phyloP scores from a whole-genome alignment of 331 rosid species.

The Pyracantha coccinea region DNA sequence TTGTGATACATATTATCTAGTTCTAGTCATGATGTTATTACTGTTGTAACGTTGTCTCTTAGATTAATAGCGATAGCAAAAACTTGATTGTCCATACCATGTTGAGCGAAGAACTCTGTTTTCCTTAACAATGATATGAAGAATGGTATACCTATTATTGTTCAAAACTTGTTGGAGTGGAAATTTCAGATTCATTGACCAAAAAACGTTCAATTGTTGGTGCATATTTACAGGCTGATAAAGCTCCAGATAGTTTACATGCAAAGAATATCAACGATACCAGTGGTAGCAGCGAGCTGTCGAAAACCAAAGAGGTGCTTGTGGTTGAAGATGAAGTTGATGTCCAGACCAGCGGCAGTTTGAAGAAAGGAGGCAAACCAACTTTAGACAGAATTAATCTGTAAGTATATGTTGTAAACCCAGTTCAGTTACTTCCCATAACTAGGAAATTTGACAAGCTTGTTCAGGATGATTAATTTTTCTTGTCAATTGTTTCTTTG shows the following conservation, averaged over 20 bases:
- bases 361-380: slow-evolving; percentile 44
- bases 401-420: slow-evolving; percentile 37
- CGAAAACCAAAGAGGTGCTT: slow-evolving; percentile 29
- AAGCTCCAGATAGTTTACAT: slow-evolving; percentile 13
- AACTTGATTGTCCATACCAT: neutral
- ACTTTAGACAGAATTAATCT: slow-evolving; percentile 80
- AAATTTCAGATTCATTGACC: neutral
- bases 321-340: slow-evolving; percentile 25
- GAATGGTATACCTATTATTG: neutral
- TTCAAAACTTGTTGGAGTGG: slow-evolving; percentile 4
- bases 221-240: slow-evolving; percentile 25
- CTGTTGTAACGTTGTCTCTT: neutral
- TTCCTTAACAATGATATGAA: neutral
- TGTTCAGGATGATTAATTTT: slow-evolving; percentile 6
- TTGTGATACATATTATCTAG: neutral
- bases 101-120: neutral
- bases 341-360: slow-evolving; percentile 24
- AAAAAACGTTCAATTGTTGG: neutral
- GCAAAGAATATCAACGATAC: slow-evolving; percentile 20
- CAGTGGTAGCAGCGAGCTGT: slow-evolving; percentile 6
- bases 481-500: slow-evolving; percentile 14
- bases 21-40: neutral
- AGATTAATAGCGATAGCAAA: neutral
- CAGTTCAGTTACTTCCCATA: neutral
- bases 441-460: no score